Evolutionary conservation across 495 filamentous ascomycete species (phyloP).

Genomic region (Trypethelium eluteriae): DNA sequence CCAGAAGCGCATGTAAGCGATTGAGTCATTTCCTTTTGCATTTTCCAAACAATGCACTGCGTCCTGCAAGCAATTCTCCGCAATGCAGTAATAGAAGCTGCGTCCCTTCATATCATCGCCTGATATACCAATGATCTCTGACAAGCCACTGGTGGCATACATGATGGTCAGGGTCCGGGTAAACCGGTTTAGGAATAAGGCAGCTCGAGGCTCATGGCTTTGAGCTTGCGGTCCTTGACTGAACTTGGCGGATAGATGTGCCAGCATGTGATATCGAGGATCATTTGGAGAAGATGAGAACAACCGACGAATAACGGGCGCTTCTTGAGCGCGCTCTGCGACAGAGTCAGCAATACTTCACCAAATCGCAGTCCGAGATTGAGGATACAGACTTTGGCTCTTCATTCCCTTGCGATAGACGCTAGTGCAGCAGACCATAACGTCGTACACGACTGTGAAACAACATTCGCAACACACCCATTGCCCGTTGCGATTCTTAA

Average conservation of each 20-base stretch:
- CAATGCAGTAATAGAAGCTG: conserved; percentile 76
- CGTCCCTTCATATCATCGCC: conserved; percentile 58
- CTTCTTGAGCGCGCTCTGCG: conserved; percentile 68
- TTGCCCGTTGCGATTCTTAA: conserved; percentile 58
- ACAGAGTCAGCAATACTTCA: conserved; percentile 10
- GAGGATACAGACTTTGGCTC: conserved; percentile 59
- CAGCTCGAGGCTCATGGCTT: conserved; percentile 69
- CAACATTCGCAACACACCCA: conserved; percentile 84
- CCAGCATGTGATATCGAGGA: conserved; percentile 85
- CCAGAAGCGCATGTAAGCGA: conserved; percentile 87
- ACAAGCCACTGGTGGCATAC: conserved; percentile 73
- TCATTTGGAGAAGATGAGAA: conserved; percentile 78
- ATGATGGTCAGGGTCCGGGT: conserved; percentile 75
- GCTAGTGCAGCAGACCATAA: conserved; percentile 77
- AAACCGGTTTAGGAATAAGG: conserved; percentile 81
- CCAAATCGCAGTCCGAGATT: conserved; percentile 13
- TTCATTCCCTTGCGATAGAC: conserved; percentile 62
- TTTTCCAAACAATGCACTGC: conserved; percentile 71
- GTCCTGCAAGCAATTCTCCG: conserved; percentile 64
- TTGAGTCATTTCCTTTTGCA: conserved; percentile 88
- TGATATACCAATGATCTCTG: conserved; percentile 61
- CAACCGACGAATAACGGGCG: conserved; percentile 66
- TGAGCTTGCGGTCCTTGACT: conserved; percentile 52
- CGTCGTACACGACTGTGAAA: conserved; percentile 82
- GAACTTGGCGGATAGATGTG: conserved; percentile 77